These are phyloP conservation scores for Venturia effusa DNA, from an alignment of 2,329 filamentous ascomycete species.

Conservation along the genomic window DNA sequence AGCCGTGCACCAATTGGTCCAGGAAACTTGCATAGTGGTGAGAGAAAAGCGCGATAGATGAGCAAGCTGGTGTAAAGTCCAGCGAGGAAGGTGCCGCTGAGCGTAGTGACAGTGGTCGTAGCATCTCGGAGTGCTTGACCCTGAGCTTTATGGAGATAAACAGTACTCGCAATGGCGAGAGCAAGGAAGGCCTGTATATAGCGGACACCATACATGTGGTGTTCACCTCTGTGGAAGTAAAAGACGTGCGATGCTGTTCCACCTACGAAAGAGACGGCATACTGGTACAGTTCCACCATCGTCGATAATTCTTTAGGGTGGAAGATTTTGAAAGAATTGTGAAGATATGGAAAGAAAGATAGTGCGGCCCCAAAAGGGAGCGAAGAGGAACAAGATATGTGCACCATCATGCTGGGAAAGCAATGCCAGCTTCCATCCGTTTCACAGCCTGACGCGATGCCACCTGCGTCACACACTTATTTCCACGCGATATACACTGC, in stretches of 20 bases:
- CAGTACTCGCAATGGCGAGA: neutral
- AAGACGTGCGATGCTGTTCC: slow-evolving; percentile 14
- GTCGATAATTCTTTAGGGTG: neutral
- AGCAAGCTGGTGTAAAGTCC: slow-evolving; percentile 5
- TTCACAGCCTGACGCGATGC: neutral
- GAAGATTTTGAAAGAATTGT: neutral
- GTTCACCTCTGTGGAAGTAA: slow-evolving; percentile 16
- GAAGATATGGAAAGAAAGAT: neutral
- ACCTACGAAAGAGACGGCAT: neutral
- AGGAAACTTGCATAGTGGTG: slow-evolving; percentile 11
- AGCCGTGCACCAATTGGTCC: slow-evolving; percentile 10
- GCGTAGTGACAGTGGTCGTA: neutral
- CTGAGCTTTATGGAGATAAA: neutral
- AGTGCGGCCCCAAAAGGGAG: too few species aligned
- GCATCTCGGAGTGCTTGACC: neutral
- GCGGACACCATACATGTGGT: slow-evolving; percentile 14
- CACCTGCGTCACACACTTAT: neutral
- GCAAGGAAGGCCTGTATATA: slow-evolving; percentile 12
- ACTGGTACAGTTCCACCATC: neutral
- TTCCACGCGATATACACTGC: neutral
- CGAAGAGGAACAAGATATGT: too few species aligned
- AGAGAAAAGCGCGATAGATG: slow-evolving; percentile 9
- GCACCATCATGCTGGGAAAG: neutral
- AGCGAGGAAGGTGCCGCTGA: neutral
- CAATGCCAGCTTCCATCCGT: neutral